A percentile compares a stretch with the other conserved stretches of the same genome.
These are phyloP conservation scores for Brassica incana DNA, from an alignment of 345 rosid genomes.

Conservation along the genomic window DNA sequence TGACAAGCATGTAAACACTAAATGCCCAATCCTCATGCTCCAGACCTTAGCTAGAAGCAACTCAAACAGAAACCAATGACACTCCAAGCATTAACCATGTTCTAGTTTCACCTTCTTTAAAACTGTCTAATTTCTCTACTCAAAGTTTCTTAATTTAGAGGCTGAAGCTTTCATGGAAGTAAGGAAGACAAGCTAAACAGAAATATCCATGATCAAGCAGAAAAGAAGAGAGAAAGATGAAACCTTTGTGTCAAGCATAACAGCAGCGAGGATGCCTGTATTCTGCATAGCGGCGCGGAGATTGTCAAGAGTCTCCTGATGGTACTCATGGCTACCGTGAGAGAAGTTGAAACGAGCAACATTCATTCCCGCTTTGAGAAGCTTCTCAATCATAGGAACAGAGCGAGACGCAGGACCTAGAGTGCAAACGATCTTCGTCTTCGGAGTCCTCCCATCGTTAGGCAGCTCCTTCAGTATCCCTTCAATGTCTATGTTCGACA, in stretches of 20 bases:
- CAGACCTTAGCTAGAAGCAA: neutral
- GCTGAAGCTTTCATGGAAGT: neutral
- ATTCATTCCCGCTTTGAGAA: constrained; percentile 18
- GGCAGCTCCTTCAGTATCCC: constrained; percentile 71
- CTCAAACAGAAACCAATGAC: neutral
- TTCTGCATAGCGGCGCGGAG: constrained; percentile 27
- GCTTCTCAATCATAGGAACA: constrained; percentile 49
- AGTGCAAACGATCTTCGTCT: constrained; percentile 61
- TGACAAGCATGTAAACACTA: neutral
- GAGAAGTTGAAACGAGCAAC: constrained; percentile 29
- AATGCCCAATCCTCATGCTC: neutral
- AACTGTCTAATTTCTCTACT: neutral
- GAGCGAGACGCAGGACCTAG: constrained; percentile 65
- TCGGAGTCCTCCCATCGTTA: constrained; percentile 47
- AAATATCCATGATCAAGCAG: neutral
- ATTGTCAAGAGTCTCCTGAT: constrained; percentile 28
- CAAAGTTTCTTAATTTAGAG: neutral
- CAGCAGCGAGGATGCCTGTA: constrained; percentile 29
- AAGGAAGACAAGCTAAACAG: neutral
- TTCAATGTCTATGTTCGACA: constrained; percentile 87
- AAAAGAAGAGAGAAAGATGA: neutral
- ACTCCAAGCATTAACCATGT: neutral
- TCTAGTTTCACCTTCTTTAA: neutral
- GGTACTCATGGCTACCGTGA: constrained; percentile 22
- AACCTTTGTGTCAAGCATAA: constrained; percentile 32